Evolutionary conservation across 331 rosid genomes (phyloP), one percentile per base, ranked within the genome.

Genomic region (Cydonia oblonga): DNA sequence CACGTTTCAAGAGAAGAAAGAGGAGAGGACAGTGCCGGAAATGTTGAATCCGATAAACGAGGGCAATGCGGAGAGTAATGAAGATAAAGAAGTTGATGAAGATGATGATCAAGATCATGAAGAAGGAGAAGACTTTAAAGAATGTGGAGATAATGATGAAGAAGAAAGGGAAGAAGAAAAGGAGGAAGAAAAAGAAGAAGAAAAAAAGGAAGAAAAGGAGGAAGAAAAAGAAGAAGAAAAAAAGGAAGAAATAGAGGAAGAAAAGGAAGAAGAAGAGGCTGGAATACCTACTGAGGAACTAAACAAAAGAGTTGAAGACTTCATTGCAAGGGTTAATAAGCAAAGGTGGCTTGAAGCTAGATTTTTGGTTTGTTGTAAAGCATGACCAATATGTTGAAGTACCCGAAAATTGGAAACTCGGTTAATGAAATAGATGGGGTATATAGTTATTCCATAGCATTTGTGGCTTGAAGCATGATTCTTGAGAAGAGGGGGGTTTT

Each of bases 301-400:
- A 15, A 85, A 80, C 46, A 83, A 49, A 72, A 82, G 77, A 69
- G 85, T 72, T 18, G 89, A 85, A 32, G 87, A 77, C 10, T 85
- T 82, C 28, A 81, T 84, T 80, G 86, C 88, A 25, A 81, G 76
- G 83, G 76, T 84, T 28, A 85, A 82, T 59, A 82, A 61, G 52
- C 89, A 85, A 72, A 77, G 82, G 77, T 40, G 77, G 83, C 65
- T 82, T 68, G 89, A 85, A 71, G 81, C 84, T 56, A 29, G 75
- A 71, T 49, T 14, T 35, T 24, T 10, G 35, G 73, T 68, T 59
- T 53, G 73, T 51, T 26, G 66, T 52, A 58, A 44, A 71, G 67
- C 77, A 9, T 75, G 60, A 71, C 65, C 30, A 24, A 72, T 66
- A 56, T 22, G 20, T 20, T 53, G 56, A 35, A 56, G 53, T 35